Evolutionary conservation across 495 filamentous ascomycete genomes (phyloP), one percentile per base, ranked within the genome.

Genomic region (Xylaria castorea): DNA sequence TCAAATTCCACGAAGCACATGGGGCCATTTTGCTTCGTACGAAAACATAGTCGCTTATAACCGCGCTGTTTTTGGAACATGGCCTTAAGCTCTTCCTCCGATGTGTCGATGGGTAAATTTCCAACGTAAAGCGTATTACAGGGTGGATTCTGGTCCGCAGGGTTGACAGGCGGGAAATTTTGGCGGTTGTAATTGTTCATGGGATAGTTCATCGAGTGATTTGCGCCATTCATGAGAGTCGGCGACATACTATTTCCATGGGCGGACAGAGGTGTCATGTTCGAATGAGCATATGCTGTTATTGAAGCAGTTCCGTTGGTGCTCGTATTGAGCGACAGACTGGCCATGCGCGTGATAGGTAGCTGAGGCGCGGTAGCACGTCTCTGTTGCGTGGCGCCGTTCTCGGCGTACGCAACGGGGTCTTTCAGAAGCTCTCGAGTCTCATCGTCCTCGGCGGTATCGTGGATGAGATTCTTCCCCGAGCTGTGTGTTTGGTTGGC

Each of bases 1-100:
- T 98, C 96, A 78, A 98, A 99, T 80, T 99, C 97, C 51, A 99
- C 96, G 77, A 98, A 98, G 77, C 96, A 98, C 97, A 98, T 98
- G 16, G 97, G 96, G 0, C 97, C 97, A 77, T 98, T 97, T 74
- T 95, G 92, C 82, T 99, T 99, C 65, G 95, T 97, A n/a, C 97
- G 89, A 84, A 97, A 97, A 77, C 94, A 98, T 5, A 99, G 90
- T 48, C 96, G 88, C 84, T 97, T 99, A 81, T 98, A 99, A 20
- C 96, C 96, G 44, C 95, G 93, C 75, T 97, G 93, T 80, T 95
- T 96, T 55, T 91, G 94, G 78, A 99, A 99, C 80, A 98, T 88
- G 18, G 92, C 91, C 81, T 98, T 99, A 60, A 99, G 87, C 79
- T 99, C 96, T 76, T 99, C 97, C 78, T 99, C 96, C 0, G 93